Evolutionary conservation across 2,329 filamentous ascomycete genomes (phyloP), one percentile per base, ranked within the genome.

Genomic region (Parascedosporium putredinis): DNA sequence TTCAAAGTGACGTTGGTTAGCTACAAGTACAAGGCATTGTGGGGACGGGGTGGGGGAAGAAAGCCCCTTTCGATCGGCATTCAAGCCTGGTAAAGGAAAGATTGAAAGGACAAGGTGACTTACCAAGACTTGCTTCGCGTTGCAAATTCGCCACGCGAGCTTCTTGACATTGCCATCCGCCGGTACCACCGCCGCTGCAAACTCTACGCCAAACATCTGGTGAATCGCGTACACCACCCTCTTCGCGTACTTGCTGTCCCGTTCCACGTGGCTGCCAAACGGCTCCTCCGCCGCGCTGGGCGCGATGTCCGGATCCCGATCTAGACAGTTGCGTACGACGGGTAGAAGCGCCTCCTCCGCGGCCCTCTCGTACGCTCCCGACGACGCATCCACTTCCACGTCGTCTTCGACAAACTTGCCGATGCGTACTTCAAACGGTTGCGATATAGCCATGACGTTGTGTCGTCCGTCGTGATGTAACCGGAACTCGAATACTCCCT

Each of bases 151-250:
- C 90, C 91, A 96, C 5, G 90, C 89, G 55, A 98, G 71, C 62
- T 95, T 95, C 60, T 78, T 81, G 52, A 97, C 86, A 57, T 84
- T 94, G 5, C 93, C 88, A 68, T 98, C 93, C 0, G 90, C 89
- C 48, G 86, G 81, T 27, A 98, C 93, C 1, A 97, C 91, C 42
- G 88, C 88, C 0, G 90, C 84, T 2, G 93, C 88, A 62, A 98
- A 90, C 64, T 98, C 93, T 53, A 98, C 86, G 47, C 90, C 93
- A 64, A 98, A 94, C 89, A 96, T 96, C 63, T 95, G 86, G 55
- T 87, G 85, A 24, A 98, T 88, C 4, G 90, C 93, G 64, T 95
- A 97, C 0, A 97, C 90, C 9, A 97, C 86, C 38, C 93, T 74
- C 65, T 83, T 87, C 1, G 91, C 85, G 59, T 89, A 97, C 65